Evolutionary conservation across 2,329 filamentous ascomycete species (phyloP).

Genomic region (Xylaria arbuscula): DNA sequence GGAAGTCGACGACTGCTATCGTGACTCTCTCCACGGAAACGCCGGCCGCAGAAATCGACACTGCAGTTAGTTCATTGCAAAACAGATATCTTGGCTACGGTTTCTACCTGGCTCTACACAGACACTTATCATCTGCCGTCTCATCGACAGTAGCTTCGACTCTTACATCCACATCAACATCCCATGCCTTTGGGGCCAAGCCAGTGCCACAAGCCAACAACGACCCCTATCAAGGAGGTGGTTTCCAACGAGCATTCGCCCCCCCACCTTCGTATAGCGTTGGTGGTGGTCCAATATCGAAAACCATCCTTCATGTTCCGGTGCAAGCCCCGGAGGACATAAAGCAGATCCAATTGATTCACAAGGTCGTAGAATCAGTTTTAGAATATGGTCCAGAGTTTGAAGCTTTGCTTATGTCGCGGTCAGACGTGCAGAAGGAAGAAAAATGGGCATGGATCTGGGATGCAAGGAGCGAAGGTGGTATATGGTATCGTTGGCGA

Average conservation of each 20-base stretch:
- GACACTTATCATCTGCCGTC: slow-evolving; percentile 85
- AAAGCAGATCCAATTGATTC: slow-evolving; percentile 82
- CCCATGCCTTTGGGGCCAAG: slow-evolving; percentile 83
- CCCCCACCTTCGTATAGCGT: slow-evolving; percentile 76
- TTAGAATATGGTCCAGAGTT: slow-evolving; percentile 86
- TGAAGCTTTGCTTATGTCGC: slow-evolving; percentile 90
- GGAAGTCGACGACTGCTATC: slow-evolving; percentile 80
- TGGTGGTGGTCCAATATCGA: slow-evolving; percentile 55
- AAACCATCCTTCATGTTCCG: slow-evolving; percentile 70
- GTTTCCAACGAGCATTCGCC: slow-evolving; percentile 73
- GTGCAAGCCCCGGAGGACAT: slow-evolving; percentile 82
- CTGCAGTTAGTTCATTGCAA: slow-evolving; percentile 79
- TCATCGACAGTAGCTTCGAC: slow-evolving; percentile 56
- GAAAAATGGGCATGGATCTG: slow-evolving; percentile 96
- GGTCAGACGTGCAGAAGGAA: slow-evolving; percentile 83
- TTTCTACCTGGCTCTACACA: slow-evolving; percentile 81
- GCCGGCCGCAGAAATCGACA: slow-evolving; percentile 84
- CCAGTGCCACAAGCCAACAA: slow-evolving; percentile 60
- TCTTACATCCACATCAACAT: slow-evolving; percentile 59
- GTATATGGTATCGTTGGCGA: slow-evolving; percentile 92
- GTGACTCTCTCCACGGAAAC: slow-evolving; percentile 85
- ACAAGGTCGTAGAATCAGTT: slow-evolving; percentile 85
- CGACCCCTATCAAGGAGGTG: slow-evolving; percentile 56
- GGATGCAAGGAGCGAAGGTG: slow-evolving; percentile 81
- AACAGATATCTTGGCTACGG: slow-evolving; percentile 88